Evolutionary conservation across 768 basidiomycete species (phyloP).

Genomic region (Gymnopilus dilepis): DNA sequence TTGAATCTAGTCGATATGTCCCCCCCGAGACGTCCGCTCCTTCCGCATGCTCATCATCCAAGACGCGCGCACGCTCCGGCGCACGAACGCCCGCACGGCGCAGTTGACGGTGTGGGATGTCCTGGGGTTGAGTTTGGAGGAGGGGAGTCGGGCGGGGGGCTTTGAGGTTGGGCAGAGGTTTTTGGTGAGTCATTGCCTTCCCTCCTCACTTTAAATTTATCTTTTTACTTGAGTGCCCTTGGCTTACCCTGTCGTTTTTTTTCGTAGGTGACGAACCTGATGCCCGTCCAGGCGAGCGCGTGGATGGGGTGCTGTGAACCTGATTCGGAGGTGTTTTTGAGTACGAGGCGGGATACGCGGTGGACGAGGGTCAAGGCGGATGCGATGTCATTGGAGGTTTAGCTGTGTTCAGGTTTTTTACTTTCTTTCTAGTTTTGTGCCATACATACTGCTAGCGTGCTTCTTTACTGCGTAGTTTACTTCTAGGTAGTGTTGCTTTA

Average conservation of each 20-base stretch:
- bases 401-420: background rate
- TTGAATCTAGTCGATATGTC: constrained; percentile 59
- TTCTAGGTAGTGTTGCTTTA: background rate
- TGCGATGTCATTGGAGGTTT: background rate
- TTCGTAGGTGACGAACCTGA: constrained; percentile 64
- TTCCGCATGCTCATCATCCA: constrained; percentile 76
- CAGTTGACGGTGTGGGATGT: constrained; percentile 90
- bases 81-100: constrained; percentile 61
- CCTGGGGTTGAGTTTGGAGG: constrained; percentile 51
- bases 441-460: background rate
- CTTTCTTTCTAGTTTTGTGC: background rate
- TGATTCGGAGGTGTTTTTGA: constrained; percentile 72
- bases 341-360: constrained; percentile 66
- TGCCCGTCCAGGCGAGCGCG: constrained; percentile 67
- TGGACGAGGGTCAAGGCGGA: constrained; percentile 52
- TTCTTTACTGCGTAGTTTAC: background rate
- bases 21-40: constrained; percentile 73
- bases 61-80: constrained; percentile 61
- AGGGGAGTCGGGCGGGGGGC: constrained; percentile 51
- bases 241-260: constrained; percentile 5
- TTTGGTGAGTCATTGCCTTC: constrained; percentile 56
- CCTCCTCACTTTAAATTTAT: background rate
- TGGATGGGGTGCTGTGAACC: constrained; percentile 69
- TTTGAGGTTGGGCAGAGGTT: constrained; percentile 73
- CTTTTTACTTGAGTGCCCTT: constrained; percentile 4